Conservation (phyloP, 495 filamentous ascomycete genomes). For the Peziza echinospora region DNA sequence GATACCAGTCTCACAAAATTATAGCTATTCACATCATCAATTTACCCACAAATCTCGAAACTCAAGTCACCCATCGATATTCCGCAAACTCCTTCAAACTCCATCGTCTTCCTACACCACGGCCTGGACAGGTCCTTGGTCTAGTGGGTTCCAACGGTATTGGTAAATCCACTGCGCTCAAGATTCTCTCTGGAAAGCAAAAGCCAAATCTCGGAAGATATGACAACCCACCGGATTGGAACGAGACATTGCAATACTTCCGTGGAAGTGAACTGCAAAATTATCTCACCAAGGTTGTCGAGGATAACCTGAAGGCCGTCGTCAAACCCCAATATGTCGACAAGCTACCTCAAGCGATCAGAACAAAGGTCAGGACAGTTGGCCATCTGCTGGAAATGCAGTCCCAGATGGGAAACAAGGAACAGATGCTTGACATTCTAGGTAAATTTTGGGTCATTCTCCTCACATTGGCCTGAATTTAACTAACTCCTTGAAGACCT, state of each 20-base stretch:
- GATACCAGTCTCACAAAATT: no score
- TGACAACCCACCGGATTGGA: slow-evolving; percentile 95
- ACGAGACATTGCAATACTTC: slow-evolving; percentile 96
- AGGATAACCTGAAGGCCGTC: slow-evolving; percentile 89
- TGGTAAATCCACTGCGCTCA: slow-evolving; percentile 93
- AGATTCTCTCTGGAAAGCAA: slow-evolving; percentile 91
- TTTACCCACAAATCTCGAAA: slow-evolving; percentile 93
- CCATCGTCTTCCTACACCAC: slow-evolving; percentile 81
- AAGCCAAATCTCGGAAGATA: slow-evolving; percentile 92
- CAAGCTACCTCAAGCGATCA: slow-evolving; percentile 83
- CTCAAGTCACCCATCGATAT: slow-evolving; percentile 92
- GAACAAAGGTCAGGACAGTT: slow-evolving; percentile 52
- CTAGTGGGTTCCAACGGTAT: slow-evolving; percentile 98
- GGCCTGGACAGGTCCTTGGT: slow-evolving; percentile 90
- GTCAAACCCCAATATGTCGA: slow-evolving; percentile 99
- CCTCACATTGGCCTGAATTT: no score
- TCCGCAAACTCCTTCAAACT: slow-evolving; percentile 99
- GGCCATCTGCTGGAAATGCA: slow-evolving; percentile 51
- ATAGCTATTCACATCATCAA: slow-evolving; percentile 96
- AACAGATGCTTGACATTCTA: slow-evolving; percentile 65
- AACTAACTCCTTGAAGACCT: slow-evolving; percentile 40
- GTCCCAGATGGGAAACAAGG: slow-evolving; percentile 53
- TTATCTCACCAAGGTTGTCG: slow-evolving; percentile 94
- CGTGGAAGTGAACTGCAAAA: slow-evolving; percentile 94
- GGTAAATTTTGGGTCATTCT: no score